A percentile compares a stretch with the other conserved stretches of the same genome.
These are phyloP conservation scores for Hymenoscyphus albidus DNA, from an alignment of 2,329 filamentous ascomycete species.

Conservation along the genomic window DNA sequence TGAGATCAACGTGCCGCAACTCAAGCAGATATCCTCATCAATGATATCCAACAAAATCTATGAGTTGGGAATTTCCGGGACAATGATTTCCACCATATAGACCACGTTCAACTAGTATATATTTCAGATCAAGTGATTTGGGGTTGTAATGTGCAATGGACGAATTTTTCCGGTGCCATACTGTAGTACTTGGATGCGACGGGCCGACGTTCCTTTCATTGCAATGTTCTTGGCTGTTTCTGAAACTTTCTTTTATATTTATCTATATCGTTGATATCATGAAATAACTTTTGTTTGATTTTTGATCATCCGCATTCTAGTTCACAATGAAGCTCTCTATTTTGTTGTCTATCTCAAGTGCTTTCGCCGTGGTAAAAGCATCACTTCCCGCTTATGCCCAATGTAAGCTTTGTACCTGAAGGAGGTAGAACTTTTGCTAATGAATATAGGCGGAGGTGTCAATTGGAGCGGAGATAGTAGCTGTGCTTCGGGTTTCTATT, in stretches of 20 bases:
- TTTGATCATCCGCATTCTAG: neutral
- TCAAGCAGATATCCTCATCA: neutral
- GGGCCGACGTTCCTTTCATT: neutral
- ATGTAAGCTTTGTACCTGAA: conserved; percentile 7
- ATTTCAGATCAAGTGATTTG: neutral
- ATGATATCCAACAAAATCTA: neutral
- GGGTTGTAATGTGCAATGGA: neutral
- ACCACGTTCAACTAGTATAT: neutral
- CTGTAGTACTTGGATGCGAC: neutral
- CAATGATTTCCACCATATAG: neutral
- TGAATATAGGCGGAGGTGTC: conserved; percentile 15
- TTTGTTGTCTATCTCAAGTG: conserved; percentile 7
- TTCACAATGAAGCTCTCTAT: conserved; percentile 17
- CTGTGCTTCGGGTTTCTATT: conserved; percentile 20
- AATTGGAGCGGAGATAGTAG: conserved; percentile 16
- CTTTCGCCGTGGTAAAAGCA: conserved; percentile 8
- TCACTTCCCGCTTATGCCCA: conserved; percentile 14
- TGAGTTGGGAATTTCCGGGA: neutral
- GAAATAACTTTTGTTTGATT: neutral
- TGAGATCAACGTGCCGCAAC: no score
- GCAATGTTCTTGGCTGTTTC: neutral
- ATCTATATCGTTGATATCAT: neutral
- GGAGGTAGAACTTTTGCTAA: neutral
- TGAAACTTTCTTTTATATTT: neutral
- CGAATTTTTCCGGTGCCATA: neutral